These are phyloP conservation scores for Gastrolobium bilobum DNA, from an alignment of 306 rosid species.

Conservation along the genomic window DNA sequence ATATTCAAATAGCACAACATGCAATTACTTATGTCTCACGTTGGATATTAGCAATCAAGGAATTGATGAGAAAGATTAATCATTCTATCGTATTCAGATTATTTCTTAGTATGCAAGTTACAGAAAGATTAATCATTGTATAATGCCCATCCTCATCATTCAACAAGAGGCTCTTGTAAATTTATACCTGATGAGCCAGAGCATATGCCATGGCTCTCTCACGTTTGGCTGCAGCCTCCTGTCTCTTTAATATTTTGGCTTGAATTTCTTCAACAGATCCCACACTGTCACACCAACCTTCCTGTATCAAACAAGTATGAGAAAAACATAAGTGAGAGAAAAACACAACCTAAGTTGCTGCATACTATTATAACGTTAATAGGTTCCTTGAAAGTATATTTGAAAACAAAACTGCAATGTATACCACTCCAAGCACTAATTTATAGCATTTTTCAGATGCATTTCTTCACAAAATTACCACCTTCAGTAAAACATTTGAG, in stretches of 20 bases:
- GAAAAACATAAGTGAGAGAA: not conserved
- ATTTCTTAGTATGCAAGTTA: conserved; percentile 10
- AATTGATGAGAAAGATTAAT: not conserved
- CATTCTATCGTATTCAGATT: not conserved
- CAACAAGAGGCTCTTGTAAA: conserved; percentile 25
- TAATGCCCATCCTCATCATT: not conserved
- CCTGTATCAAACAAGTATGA: conserved; percentile 58
- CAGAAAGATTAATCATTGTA: not conserved
- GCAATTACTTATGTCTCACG: not conserved
- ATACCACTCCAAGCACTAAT: not conserved
- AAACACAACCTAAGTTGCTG: conserved; percentile 23
- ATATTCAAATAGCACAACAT: not conserved
- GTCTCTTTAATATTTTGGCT: conserved; percentile 72
- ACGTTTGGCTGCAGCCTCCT: conserved; percentile 98
- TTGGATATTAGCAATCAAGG: conserved; percentile 25
- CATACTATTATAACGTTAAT: not conserved
- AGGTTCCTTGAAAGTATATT: not conserved
- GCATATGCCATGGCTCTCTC: conserved; percentile 99
- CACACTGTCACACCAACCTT: conserved; percentile 95
- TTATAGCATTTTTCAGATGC: not conserved
- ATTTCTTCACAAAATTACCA: conserved; percentile 15
- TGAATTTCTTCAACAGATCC: conserved; percentile 31
- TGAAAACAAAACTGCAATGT: conserved; percentile 22
- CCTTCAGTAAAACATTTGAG: conserved; percentile 11
- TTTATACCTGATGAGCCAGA: conserved; percentile 85